Percentiles rank a stretch among this genome's conserved stretches.
These are phyloP conservation scores for Fusarium multiceps DNA, from an alignment of 2,329 filamentous ascomycete species.

Conservation along the genomic window DNA sequence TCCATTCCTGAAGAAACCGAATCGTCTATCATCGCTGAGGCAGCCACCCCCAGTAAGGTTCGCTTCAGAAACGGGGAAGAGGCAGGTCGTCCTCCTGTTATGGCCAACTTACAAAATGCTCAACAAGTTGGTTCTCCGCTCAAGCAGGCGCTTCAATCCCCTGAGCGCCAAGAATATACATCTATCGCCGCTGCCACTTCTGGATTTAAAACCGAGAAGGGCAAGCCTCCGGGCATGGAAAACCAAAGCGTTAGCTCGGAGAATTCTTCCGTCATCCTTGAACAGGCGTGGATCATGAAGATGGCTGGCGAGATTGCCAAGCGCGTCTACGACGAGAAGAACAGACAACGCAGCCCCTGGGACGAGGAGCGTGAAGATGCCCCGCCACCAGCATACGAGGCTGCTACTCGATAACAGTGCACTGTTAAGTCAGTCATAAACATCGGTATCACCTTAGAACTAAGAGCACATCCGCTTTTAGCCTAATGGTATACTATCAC, in stretches of 20 bases:
- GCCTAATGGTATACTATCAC: neutral
- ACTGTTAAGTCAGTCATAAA: conserved; percentile 13
- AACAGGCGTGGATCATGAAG: conserved; percentile 90
- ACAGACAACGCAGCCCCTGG: conserved; percentile 53
- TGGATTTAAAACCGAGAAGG: conserved; percentile 43
- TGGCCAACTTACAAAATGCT: conserved; percentile 41
- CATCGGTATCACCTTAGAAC: neutral
- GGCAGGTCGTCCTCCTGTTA: conserved; percentile 38
- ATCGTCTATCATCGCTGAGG: conserved; percentile 51
- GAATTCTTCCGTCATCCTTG: conserved; percentile 71
- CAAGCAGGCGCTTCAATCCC: conserved; percentile 31
- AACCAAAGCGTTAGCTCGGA: conserved; percentile 55
- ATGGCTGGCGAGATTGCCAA: conserved; percentile 93
- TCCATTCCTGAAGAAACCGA: conserved; percentile 70
- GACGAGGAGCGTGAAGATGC: conserved; percentile 67
- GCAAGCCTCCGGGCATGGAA: conserved; percentile 48
- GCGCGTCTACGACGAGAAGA: conserved; percentile 89
- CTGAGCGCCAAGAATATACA: conserved; percentile 30
- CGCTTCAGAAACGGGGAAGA: conserved; percentile 53
- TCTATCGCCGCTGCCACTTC: conserved; percentile 36
- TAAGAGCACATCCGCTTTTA: neutral
- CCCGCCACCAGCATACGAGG: conserved; percentile 73
- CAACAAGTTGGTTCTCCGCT: conserved; percentile 43
- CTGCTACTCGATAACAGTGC: conserved; percentile 53
- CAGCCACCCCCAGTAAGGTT: conserved; percentile 52